Conservation (phyloP, 139 green algal genomes). For the Spirogloea muscicola region DNA sequence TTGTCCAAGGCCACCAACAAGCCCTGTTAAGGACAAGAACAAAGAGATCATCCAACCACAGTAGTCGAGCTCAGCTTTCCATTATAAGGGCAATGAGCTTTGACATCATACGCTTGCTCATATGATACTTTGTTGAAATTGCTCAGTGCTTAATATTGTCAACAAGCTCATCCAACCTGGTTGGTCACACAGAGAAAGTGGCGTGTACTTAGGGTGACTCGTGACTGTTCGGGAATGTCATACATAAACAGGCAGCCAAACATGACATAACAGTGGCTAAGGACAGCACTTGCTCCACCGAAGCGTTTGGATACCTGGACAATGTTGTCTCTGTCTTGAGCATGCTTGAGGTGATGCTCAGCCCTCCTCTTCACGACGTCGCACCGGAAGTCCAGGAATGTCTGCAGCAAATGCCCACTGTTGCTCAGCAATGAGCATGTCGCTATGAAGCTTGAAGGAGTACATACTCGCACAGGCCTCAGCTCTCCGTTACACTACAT, state of each 20-base stretch:
- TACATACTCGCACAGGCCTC: slow-evolving; percentile 54
- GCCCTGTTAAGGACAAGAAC: slow-evolving; percentile 2
- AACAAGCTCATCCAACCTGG: too few relatives aligned
- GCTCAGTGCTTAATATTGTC: too few relatives aligned
- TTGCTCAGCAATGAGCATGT: background rate
- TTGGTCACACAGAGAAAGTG: too few relatives aligned
- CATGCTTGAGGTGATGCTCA: slow-evolving; percentile 56
- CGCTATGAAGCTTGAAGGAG: background rate
- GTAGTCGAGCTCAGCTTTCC: too few relatives aligned
- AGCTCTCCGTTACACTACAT: slow-evolving; percentile 61
- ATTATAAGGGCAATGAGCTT: too few relatives aligned
- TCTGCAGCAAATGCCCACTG: slow-evolving; percentile 7
- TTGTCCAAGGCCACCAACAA: slow-evolving; percentile 52
- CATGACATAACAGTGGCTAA: background rate
- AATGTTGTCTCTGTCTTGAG: slow-evolving; percentile 65
- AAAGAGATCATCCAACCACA: too few relatives aligned
- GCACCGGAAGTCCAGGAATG: slow-evolving; percentile 79
- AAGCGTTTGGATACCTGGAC: slow-evolving; percentile 51
- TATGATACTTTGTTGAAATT: too few relatives aligned
- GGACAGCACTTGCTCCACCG: background rate
- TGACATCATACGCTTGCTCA: too few relatives aligned
- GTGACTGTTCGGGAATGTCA: too few relatives aligned
- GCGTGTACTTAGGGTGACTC: too few relatives aligned
- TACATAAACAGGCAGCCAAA: background rate
- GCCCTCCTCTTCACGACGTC: slow-evolving; percentile 67